phyloP scores from a whole-genome alignment of 805 yeast genomes.

The Lipomyces kockii region DNA sequence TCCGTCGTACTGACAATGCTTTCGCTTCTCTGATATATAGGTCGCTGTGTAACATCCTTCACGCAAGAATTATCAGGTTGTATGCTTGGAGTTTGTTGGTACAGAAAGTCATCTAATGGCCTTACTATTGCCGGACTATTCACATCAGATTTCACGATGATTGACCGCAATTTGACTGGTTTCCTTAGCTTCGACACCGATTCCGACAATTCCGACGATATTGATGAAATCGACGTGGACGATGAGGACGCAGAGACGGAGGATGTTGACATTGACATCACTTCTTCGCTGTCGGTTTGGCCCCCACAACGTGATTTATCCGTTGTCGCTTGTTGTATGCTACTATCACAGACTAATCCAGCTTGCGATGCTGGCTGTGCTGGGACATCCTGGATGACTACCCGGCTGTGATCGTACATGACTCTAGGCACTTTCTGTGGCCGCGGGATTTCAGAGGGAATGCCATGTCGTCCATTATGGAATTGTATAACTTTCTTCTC shows the following conservation, averaged over 20 bases:
- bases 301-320: not conserved
- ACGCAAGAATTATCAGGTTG: not conserved
- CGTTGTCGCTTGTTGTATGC: not conserved
- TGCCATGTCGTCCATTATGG: not conserved
- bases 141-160: slow-evolving; percentile 20
- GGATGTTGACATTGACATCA: not conserved
- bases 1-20: not conserved
- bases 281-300: not conserved
- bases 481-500: not conserved
- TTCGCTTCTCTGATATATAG: not conserved
- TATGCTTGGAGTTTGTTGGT: not conserved
- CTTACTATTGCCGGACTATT: slow-evolving; percentile 24
- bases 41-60: not conserved
- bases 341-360: not conserved
- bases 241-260: slow-evolving; percentile 6
- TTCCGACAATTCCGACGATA: not conserved
- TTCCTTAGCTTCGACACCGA: not conserved
- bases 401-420: slow-evolving; percentile 19
- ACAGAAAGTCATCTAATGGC: slow-evolving; percentile 3
- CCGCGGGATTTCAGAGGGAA: not conserved
- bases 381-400: slow-evolving; percentile 12
- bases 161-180: slow-evolving; percentile 28
- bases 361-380: not conserved
- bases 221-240: not conserved
- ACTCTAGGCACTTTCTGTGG: slow-evolving; percentile 6